phyloP scores from a whole-genome alignment of 2,329 filamentous ascomycete species.

The Fusarium sarcochroum region DNA sequence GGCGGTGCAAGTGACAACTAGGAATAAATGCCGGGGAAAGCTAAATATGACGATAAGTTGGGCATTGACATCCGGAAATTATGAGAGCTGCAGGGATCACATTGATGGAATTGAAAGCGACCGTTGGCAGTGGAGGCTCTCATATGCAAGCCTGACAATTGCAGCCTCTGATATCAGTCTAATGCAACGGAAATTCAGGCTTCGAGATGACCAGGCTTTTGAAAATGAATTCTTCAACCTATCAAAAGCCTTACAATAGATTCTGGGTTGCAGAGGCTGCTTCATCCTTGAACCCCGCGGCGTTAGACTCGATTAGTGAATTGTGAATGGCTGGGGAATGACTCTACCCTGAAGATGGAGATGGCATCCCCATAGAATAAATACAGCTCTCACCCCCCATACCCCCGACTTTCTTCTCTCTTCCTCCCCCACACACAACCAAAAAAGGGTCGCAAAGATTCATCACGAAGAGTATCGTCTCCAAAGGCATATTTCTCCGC shows the following conservation, averaged over 20 bases:
- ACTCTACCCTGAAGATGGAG: neutral
- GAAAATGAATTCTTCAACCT: conserved; percentile 16
- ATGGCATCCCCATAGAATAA: conserved; percentile 33
- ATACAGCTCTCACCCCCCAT: conserved; percentile 42
- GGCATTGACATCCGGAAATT: conserved; percentile 28
- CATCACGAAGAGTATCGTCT: conserved; percentile 65
- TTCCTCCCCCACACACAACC: conserved; percentile 68
- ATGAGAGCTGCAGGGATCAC: conserved; percentile 10
- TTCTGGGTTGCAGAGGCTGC: conserved; percentile 26
- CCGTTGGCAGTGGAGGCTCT: conserved; percentile 9
- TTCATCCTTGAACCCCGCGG: conserved; percentile 32
- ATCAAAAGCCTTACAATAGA: conserved; percentile 9
- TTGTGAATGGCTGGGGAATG: conserved; percentile 31
- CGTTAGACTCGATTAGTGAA: conserved; percentile 11
- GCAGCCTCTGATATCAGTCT: conserved; percentile 14
- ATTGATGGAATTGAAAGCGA: neutral
- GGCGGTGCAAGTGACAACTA: conserved; percentile 27
- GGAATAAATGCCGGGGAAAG: conserved; percentile 19
- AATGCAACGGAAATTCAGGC: conserved; percentile 22
- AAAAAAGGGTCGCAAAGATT: conserved; percentile 71
- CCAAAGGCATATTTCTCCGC: conserved; percentile 62
- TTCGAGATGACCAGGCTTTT: neutral
- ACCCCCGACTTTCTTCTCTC: conserved; percentile 48
- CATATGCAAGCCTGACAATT: conserved; percentile 11
- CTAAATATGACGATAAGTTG: conserved; percentile 31